Conservation (phyloP, 805 yeast species). For the Sugiyamaella lignohabitans region DNA sequence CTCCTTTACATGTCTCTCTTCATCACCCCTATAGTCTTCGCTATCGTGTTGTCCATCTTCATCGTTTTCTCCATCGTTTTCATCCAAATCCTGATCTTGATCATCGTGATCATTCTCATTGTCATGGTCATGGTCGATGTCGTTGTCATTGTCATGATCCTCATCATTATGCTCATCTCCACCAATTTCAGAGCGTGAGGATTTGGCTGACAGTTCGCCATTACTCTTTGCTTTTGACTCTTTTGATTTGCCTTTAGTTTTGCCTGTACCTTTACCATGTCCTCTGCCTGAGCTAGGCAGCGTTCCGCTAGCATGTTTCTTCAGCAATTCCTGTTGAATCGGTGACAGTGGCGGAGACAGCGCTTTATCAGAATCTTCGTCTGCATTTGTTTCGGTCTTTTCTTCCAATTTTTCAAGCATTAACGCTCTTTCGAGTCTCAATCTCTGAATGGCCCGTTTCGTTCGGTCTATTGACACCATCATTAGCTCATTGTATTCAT, state of each 20-base stretch:
- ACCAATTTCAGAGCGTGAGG: no score
- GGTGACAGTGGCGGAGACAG: conserved; percentile 28
- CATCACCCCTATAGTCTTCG: background rate
- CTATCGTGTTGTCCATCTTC: background rate
- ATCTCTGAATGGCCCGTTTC: conserved; percentile 64
- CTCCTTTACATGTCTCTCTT: background rate
- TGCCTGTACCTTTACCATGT: background rate
- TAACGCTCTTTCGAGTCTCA: conserved; percentile 76
- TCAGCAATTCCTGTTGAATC: conserved; percentile 8
- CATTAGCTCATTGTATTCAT: conserved; percentile 68
- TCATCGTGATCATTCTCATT: background rate
- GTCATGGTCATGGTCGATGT: background rate
- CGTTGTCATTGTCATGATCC: background rate
- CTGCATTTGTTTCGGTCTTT: conserved; percentile 22
- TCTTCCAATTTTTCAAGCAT: conserved; percentile 73
- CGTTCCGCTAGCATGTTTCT: background rate
- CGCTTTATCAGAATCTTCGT: conserved; percentile 24
- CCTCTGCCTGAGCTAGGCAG: conserved; percentile 16
- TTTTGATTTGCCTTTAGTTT: conserved; percentile 8
- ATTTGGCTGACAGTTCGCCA: no score
- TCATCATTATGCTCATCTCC: background rate
- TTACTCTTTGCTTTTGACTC: background rate
- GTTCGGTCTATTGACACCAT: conserved; percentile 73
- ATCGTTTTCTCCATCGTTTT: background rate
- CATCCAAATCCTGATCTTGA: background rate